Percentiles rank a stretch among this genome's conserved stretches.
Conservation (phyloP, 2,329 filamentous ascomycete genomes). For the Emydomyces testavorans region DNA sequence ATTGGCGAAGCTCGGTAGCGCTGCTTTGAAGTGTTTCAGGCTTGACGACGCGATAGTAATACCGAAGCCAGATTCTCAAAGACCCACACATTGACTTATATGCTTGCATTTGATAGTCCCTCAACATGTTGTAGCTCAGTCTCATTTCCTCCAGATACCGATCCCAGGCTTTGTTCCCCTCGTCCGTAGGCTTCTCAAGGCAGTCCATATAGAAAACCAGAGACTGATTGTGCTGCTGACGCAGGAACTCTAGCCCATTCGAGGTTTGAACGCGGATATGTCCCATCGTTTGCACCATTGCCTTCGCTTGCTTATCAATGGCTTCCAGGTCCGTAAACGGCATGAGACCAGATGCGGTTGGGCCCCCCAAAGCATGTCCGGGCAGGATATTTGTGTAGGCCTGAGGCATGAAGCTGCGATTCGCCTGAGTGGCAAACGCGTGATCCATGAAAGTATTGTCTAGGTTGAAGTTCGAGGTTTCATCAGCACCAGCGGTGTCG, state of each 20-base stretch:
- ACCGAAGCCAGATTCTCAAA: slow-evolving; percentile 5
- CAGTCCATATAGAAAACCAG: neutral
- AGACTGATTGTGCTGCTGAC: slow-evolving; percentile 4
- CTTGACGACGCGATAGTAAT: neutral
- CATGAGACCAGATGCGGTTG: neutral
- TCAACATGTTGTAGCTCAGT: slow-evolving; percentile 7
- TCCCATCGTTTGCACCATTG: neutral
- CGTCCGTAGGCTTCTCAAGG: neutral
- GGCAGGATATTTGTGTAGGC: neutral
- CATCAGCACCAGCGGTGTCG: neutral
- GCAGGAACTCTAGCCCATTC: neutral
- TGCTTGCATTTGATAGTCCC: slow-evolving; percentile 10
- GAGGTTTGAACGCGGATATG: neutral
- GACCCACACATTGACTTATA: slow-evolving; percentile 7
- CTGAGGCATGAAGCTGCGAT: neutral
- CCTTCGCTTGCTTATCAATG: neutral
- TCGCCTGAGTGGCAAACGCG: neutral
- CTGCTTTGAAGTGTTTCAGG: neutral
- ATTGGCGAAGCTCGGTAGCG: neutral
- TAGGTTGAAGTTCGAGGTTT: neutral
- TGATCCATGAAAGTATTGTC: neutral
- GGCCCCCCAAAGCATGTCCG: neutral
- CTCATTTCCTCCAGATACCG: slow-evolving; percentile 9
- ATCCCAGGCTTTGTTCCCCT: neutral
- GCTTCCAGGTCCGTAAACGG: neutral